A percentile compares a stretch with the other conserved stretches of the same genome.
These are phyloP conservation scores for Dissoconium aciculare DNA, from an alignment of 2,329 filamentous ascomycete species.

Conservation along the genomic window DNA sequence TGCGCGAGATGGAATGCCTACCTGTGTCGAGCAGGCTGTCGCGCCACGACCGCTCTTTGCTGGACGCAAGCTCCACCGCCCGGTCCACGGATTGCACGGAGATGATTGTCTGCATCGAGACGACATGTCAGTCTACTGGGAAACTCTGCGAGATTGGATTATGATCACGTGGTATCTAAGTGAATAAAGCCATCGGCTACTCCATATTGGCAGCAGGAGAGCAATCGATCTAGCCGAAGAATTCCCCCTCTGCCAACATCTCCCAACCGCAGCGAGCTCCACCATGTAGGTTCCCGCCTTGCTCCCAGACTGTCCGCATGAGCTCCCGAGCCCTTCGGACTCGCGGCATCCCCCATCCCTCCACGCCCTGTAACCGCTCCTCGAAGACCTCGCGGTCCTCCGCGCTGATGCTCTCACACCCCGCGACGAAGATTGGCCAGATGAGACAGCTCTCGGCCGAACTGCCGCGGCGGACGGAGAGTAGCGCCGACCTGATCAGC, in stretches of 20 bases:
- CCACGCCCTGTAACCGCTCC: slow-evolving; percentile 50
- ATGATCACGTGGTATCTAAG: too few species aligned
- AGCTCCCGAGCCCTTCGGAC: slow-evolving; percentile 45
- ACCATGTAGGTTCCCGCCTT: slow-evolving; percentile 44
- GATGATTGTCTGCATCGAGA: too few species aligned
- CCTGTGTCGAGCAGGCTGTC: too few species aligned
- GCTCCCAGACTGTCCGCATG: slow-evolving; percentile 56
- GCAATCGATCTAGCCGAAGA: slow-evolving; percentile 52
- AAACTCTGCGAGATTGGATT: too few species aligned
- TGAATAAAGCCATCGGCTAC: too few species aligned
- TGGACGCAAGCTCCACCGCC: too few species aligned
- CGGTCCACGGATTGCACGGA: too few species aligned
- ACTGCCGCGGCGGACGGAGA: slow-evolving; percentile 48
- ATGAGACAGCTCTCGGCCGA: slow-evolving; percentile 60
- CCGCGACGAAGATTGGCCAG: slow-evolving; percentile 72
- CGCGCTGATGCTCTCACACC: slow-evolving; percentile 51
- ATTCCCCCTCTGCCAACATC: slow-evolving; percentile 49
- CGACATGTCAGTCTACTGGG: too few species aligned
- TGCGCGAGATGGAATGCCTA: too few species aligned
- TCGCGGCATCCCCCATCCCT: slow-evolving; percentile 63
- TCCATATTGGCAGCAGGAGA: too few species aligned
- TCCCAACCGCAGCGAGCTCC: too few species aligned
- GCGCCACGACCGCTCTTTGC: too few species aligned
- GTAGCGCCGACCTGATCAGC: slow-evolving; percentile 48
- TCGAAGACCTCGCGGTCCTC: slow-evolving; percentile 46